Conservation (phyloP, 345 rosid genomes). For the Aurinia saxatilis region DNA sequence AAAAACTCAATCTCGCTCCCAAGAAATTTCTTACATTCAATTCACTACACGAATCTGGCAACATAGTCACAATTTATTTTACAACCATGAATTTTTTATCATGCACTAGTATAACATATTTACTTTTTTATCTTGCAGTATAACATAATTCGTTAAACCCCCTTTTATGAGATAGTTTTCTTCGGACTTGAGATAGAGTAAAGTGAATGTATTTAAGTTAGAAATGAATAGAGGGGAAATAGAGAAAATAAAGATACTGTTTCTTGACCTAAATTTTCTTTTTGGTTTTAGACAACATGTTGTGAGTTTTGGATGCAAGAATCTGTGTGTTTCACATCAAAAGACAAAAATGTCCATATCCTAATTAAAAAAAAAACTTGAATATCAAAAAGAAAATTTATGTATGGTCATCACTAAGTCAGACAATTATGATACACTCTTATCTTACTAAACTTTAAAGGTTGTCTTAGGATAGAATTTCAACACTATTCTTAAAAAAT, state of each 20-base stretch:
- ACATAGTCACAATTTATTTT: no score
- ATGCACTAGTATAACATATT: no score
- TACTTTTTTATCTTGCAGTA: no score
- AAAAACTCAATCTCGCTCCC: no score
- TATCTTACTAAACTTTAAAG: background rate
- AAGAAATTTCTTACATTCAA: no score
- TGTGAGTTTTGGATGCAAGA: constrained; percentile 11
- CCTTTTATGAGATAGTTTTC: background rate
- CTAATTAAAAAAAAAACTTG: background rate
- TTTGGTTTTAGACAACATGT: background rate
- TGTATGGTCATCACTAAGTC: background rate
- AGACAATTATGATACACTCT: background rate
- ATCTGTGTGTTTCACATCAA: background rate
- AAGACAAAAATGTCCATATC: constrained; percentile 7
- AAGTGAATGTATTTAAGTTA: background rate
- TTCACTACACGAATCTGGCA: no score
- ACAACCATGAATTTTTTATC: no score
- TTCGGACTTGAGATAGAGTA: background rate
- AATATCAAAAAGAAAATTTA: background rate
- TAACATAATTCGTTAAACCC: no score
- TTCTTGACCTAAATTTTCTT: background rate
- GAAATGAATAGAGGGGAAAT: background rate
- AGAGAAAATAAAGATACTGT: constrained; percentile 1
- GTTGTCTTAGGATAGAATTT: background rate
- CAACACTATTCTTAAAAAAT: no score